These are phyloP conservation scores for Coemansia sp. DNA, from an alignment of 192 early-diverging fungal genomes.

Conservation along the genomic window DNA sequence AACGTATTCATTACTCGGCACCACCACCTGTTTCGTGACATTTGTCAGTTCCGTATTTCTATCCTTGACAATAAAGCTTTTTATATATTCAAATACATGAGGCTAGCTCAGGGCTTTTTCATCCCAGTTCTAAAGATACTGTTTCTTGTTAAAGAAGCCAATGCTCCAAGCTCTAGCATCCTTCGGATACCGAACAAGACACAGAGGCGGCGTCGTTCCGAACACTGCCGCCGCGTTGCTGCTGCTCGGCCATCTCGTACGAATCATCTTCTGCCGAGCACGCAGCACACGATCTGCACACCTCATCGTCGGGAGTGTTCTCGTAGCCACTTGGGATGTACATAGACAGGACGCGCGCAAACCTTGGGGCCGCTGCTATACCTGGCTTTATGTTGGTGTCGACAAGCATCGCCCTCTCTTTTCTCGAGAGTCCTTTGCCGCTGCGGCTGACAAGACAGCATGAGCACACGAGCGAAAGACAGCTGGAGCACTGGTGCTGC, in stretches of 20 bases:
- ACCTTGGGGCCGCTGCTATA: background rate
- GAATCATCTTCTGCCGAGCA: background rate
- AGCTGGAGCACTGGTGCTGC: conserved; percentile 50
- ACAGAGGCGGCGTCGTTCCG: background rate
- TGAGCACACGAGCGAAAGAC: conserved; percentile 40
- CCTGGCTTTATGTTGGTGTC: background rate
- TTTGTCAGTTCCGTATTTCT: too few species aligned
- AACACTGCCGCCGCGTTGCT: background rate
- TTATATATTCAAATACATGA: too few species aligned
- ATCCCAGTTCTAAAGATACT: too few species aligned
- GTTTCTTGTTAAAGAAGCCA: too few species aligned
- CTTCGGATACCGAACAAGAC: background rate
- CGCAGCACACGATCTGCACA: conserved; percentile 40
- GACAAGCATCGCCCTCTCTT: background rate
- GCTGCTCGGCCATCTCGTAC: background rate
- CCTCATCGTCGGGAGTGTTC: conserved; percentile 14
- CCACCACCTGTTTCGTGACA: too few species aligned
- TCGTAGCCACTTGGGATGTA: conserved; percentile 38
- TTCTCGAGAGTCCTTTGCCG: background rate
- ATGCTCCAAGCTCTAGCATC: too few species aligned
- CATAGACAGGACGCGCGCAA: conserved; percentile 41
- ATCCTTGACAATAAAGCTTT: background rate
- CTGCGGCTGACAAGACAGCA: conserved; percentile 25
- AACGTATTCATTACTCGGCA: too few species aligned
- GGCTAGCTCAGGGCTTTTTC: too few species aligned